Conservation (phyloP, 768 basidiomycete species). For the Chalciporus pseudorubinellus region DNA sequence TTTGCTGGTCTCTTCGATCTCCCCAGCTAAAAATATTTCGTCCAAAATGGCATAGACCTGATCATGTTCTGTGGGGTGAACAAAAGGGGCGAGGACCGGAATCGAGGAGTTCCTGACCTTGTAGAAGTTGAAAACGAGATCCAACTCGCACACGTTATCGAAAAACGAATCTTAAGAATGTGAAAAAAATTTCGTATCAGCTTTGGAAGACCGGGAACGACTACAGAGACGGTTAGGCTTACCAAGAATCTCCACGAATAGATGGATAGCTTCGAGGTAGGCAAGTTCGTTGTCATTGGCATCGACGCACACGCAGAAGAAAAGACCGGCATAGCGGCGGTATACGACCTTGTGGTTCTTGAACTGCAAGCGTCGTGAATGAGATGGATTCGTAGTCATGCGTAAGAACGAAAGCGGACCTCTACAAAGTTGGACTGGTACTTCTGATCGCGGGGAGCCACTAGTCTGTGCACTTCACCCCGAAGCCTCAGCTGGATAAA, state of each 20-base stretch:
- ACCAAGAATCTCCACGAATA: constrained; percentile 98
- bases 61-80: not conserved
- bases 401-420: constrained; percentile 45
- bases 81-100: not conserved
- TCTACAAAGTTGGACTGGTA: constrained; percentile 99
- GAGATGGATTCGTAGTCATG: not conserved
- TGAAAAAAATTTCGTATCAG: constrained; percentile 1
- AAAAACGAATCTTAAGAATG: constrained; percentile 83
- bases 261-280: constrained; percentile 95
- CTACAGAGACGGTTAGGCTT: constrained; percentile 23
- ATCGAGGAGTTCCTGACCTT: constrained; percentile 55
- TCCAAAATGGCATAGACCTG: constrained; percentile 98
- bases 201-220: not conserved
- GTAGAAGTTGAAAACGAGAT: constrained; percentile 98
- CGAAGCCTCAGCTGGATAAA: constrained; percentile 75
- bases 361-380: constrained; percentile 54
- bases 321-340: constrained; percentile 93
- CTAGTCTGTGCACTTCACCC: constrained; percentile 93
- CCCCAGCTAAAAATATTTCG: constrained; percentile 97
- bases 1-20: constrained; percentile 98
- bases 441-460: constrained; percentile 97
- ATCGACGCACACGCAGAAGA: constrained; percentile 97
- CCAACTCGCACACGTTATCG: constrained; percentile 97
- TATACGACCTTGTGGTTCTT: constrained; percentile 98
- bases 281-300: constrained; percentile 98